These are phyloP conservation scores for Aethionema arabicum DNA, from an alignment of 345 rosid genomes.

Conservation along the genomic window DNA sequence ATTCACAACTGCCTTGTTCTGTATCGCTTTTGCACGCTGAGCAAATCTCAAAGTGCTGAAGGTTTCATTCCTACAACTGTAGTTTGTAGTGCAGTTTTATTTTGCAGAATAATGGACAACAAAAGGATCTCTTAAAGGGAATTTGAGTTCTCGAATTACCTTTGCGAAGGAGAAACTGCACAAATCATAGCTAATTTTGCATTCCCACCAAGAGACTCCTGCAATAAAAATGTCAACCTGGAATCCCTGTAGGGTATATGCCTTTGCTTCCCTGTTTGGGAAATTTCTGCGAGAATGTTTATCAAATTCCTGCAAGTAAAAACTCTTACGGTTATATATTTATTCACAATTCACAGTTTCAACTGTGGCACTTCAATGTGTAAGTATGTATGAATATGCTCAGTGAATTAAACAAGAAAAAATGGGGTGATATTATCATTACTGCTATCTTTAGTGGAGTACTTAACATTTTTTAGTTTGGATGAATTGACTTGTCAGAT, in stretches of 20 bases:
- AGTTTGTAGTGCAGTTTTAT: conserved; percentile 12
- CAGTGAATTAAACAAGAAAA: neutral
- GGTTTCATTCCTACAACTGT: conserved; percentile 84
- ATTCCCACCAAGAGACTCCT: conserved; percentile 96
- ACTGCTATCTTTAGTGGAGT: too few relatives aligned
- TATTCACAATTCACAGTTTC: too few relatives aligned
- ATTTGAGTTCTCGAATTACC: conserved; percentile 42
- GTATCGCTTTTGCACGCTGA: conserved; percentile 80
- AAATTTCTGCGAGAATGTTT: conserved; percentile 87
- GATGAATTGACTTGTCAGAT: too few relatives aligned
- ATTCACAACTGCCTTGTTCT: conserved; percentile 81
- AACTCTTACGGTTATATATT: neutral
- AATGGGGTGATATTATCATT: neutral
- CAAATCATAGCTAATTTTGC: conserved; percentile 89
- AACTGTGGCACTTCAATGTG: too few relatives aligned
- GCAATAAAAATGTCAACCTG: conserved; percentile 80
- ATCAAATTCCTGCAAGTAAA: conserved; percentile 71
- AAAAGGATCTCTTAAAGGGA: conserved; percentile 10
- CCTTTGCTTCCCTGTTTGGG: conserved; percentile 86
- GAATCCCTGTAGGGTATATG: conserved; percentile 95
- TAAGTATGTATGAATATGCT: too few relatives aligned
- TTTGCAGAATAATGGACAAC: neutral
- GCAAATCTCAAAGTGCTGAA: conserved; percentile 84
- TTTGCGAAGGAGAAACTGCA: conserved; percentile 75
- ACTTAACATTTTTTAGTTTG: too few relatives aligned